phyloP scores from a whole-genome alignment of 768 basidiomycete genomes.

The Suillus cothurnatus region DNA sequence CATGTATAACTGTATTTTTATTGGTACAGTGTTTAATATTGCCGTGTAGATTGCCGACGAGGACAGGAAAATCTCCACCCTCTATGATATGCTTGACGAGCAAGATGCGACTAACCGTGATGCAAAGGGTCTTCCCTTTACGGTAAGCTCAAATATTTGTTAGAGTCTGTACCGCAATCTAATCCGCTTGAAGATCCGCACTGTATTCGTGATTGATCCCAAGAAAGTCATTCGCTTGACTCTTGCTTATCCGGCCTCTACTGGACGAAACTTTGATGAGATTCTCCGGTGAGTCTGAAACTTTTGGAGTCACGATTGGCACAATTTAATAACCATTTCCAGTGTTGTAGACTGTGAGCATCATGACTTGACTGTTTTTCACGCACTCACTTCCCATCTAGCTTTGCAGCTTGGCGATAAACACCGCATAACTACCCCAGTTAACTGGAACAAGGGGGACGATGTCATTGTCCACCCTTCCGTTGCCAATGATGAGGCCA shows the following conservation, averaged over 20 bases:
- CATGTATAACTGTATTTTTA: slow-evolving; percentile 36
- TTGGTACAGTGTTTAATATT: neutral
- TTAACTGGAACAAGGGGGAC: slow-evolving; percentile 93
- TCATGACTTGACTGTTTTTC: slow-evolving; percentile 14
- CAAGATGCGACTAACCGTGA: slow-evolving; percentile 92
- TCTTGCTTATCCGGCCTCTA: slow-evolving; percentile 91
- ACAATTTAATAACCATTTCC: neutral
- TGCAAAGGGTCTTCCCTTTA: slow-evolving; percentile 90
- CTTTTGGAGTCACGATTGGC: slow-evolving; percentile 5
- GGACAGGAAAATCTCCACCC: slow-evolving; percentile 78
- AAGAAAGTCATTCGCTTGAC: slow-evolving; percentile 92
- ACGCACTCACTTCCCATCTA: slow-evolving; percentile 10
- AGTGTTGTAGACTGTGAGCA: slow-evolving; percentile 76
- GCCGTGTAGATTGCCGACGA: slow-evolving; percentile 81
- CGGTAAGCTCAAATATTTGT: slow-evolving; percentile 44
- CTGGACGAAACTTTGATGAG: slow-evolving; percentile 90
- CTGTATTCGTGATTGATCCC: slow-evolving; percentile 97
- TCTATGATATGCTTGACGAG: slow-evolving; percentile 96
- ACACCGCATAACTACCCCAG: slow-evolving; percentile 84
- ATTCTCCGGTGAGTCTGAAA: slow-evolving; percentile 48
- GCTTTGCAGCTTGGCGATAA: slow-evolving; percentile 92
- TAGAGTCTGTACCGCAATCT: neutral
- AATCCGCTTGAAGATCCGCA: slow-evolving; percentile 68
- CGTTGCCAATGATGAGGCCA: slow-evolving; percentile 86
- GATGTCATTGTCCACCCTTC: slow-evolving; percentile 91